Base-by-base conservation (phyloP, 2,329 filamentous ascomycete species). In the Niveomyces coronatus region DNA sequence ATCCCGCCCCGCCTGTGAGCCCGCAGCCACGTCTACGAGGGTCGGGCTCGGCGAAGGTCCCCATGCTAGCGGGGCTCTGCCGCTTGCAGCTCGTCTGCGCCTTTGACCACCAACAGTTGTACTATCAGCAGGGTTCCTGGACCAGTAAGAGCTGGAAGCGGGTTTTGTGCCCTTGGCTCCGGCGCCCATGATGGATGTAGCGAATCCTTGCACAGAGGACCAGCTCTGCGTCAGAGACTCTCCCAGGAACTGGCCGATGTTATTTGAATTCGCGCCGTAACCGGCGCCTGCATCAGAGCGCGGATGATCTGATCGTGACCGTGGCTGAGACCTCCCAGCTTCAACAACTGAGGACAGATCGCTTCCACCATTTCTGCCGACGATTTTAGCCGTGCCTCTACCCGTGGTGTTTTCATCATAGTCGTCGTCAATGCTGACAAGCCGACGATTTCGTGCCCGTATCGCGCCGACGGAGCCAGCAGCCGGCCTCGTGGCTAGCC, bases 191-290 rank as follows among this genome's bases (percentile, higher is more conserved):
- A 61, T 48, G 13, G 67, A 68, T 3, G 68, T 62, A 5, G 72
- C 70, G 36, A 76, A 62, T 26, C 67, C 70, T 41, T 73, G 68
- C 3, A 76, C 65, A 5, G 71, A 71, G 3, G 66, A 60, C 72
- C 72, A 76, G 49, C 64, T 68, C 22, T 71, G 64, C 2, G 64
- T 56, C 62, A 70, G 71, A 3, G 70, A 66, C 31, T 68, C 64
- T 38, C 67, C 69, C 9, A 74, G 54, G 32, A 74, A 60, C 43
- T 58, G 57, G 15, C 50, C 47, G 30, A 63, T 35, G 30, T 60
- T 57, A 29, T 58, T 61, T 31, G 59, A 37, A 45, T 47, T 17
- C 13, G 28, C 39, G 6, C 22, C 11, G 8, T 18, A n/a, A 9
- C 7, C 29, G 16, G 24, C 3, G 27, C 19, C 30, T 4, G 16